Evolutionary conservation across 2,329 filamentous ascomycete species (phyloP).

Genomic region (Dactylellina cionopaga): DNA sequence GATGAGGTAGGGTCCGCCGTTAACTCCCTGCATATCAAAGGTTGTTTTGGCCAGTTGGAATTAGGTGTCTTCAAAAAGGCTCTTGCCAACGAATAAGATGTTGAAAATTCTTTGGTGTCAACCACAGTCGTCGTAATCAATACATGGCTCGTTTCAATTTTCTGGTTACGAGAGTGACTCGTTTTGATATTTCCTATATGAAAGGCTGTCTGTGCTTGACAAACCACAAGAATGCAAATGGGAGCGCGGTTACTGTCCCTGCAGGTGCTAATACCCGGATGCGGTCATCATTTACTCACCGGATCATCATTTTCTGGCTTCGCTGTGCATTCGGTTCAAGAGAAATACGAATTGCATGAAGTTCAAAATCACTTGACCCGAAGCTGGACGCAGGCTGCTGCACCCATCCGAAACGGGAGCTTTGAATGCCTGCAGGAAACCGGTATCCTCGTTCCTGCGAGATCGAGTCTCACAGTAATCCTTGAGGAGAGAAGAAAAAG

Average conservation of each 20-base stretch:
- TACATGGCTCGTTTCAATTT: background rate
- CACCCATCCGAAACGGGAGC: conserved; percentile 44
- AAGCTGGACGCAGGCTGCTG: conserved; percentile 40
- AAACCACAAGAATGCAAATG: conserved; percentile 1
- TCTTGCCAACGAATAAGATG: conserved; percentile 22
- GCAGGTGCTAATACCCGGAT: conserved; percentile 45
- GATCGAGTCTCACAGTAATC: conserved; percentile 50
- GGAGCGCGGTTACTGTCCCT: conserved; percentile 42
- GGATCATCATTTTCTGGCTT: too few species aligned
- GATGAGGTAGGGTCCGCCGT: conserved; percentile 26
- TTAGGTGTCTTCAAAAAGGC: conserved; percentile 1
- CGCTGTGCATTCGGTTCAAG: too few species aligned
- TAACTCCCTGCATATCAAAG: conserved; percentile 31
- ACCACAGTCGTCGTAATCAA: conserved; percentile 1
- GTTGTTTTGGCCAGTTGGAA: conserved; percentile 27
- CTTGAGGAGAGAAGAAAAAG: conserved; percentile 41
- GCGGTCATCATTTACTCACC: conserved; percentile 35
- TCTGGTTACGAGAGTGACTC: too few species aligned
- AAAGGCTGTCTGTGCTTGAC: conserved; percentile 31
- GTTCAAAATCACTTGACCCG: conserved; percentile 51
- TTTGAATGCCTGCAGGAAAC: conserved; percentile 52
- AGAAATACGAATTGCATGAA: conserved; percentile 20
- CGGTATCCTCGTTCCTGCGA: conserved; percentile 50
- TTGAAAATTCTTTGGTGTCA: background rate
- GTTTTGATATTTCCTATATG: too few species aligned